Base-by-base conservation (phyloP, 495 filamentous ascomycete genomes). In the Sordaria brevicollis region DNA sequence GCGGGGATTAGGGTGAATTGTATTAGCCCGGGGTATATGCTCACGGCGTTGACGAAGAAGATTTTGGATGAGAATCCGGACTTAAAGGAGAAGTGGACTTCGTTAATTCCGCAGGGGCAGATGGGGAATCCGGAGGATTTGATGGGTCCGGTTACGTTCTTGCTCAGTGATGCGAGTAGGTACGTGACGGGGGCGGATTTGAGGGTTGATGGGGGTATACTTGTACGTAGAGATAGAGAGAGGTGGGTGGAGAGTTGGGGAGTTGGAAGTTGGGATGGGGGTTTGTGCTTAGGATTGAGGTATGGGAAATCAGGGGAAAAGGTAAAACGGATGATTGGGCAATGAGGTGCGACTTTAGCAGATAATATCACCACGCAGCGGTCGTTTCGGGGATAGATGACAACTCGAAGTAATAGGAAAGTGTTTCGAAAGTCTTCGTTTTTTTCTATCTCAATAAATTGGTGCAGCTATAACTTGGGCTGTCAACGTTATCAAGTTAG, bases 121-220 rank as follows among this genome's bases (percentile, higher is more conserved):
- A 97, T 98, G 93, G 94, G 94, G 17, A 86, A 90, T 5, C 95
- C 94, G 0, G 90, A 91, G 76, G 95, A 98, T 74, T 84, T 98
- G 21, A 97, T 94, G 93, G 94, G 94, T 1, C 89, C 94, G 1
- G 94, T 97, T 65, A 91, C 91, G 2, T 97, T 94, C 82, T 80
- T 98, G 73, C 88, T 92, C 34, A 94, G 91, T 69, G 95, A 97
- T 77, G 94, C 94, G 1, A 88, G 89, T 65, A 81, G 80, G 38
- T 97, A 97, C 82, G 88, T 97, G 57, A 98, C 93, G 15, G 94
- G 95, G 13, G 91, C 93, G 9, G 94, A 97, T 74, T 81, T 97
- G 69, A 85, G 93, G 17, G 92, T 97, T 25, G 94, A 97, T 77
- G 94, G 94, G 93, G 93, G 13, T 97, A 97, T 79, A 97, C 93